These are phyloP conservation scores for Arthrobotrys musiformis DNA, from an alignment of 2,329 filamentous ascomycete species.

Conservation along the genomic window DNA sequence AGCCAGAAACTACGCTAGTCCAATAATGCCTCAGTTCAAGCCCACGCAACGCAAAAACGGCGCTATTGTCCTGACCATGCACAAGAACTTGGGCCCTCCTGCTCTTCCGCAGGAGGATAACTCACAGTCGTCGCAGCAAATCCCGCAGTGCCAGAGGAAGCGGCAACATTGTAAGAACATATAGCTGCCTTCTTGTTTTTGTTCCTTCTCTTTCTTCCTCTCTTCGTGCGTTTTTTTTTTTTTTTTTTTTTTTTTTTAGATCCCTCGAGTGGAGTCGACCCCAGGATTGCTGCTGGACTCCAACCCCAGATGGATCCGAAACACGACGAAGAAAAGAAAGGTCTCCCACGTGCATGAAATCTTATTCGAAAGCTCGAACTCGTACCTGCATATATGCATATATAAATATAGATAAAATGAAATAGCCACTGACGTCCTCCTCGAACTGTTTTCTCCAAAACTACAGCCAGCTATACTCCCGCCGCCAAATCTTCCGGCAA, in stretches of 20 bases:
- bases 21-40: slow-evolving; percentile 44
- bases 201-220: not conserved
- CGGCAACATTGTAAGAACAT: slow-evolving; percentile 47
- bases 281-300: slow-evolving; percentile 12
- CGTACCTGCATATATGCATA: slow-evolving; percentile 25
- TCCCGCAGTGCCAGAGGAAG: slow-evolving; percentile 43
- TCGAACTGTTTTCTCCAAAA: slow-evolving; percentile 12
- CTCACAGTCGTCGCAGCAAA: slow-evolving; percentile 36
- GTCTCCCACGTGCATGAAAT: slow-evolving; percentile 6
- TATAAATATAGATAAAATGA: slow-evolving; percentile 22
- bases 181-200: slow-evolving; percentile 32
- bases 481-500: slow-evolving; percentile 37
- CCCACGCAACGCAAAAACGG: slow-evolving; percentile 51
- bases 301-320: slow-evolving; percentile 17
- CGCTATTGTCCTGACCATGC: slow-evolving; percentile 46
- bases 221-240: slow-evolving; percentile 1
- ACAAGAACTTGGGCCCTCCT: slow-evolving; percentile 41
- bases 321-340: not conserved
- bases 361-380: slow-evolving; percentile 12
- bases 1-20: slow-evolving; percentile 33
- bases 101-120: slow-evolving; percentile 25
- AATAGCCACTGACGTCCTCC: slow-evolving; percentile 15
- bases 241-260: slow-evolving; percentile 13
- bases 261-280: slow-evolving; percentile 5
- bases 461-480: slow-evolving; percentile 44